Conservation (phyloP, 2,329 filamentous ascomycete species). For the Verticillium nubilum region DNA sequence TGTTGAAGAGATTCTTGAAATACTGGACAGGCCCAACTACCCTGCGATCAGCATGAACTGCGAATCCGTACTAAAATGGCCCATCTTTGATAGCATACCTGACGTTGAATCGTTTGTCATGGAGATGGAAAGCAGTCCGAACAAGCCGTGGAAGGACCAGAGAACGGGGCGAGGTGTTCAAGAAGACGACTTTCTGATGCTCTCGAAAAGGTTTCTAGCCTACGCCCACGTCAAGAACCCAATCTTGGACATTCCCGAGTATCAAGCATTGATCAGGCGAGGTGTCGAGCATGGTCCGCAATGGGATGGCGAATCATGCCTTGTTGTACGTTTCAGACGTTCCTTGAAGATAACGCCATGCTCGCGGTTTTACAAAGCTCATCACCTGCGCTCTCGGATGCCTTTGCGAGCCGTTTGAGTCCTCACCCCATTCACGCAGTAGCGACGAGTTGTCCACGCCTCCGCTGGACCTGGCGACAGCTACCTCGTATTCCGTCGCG, state of each 20-base stretch:
- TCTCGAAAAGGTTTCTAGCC: conserved; percentile 20
- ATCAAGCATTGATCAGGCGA: conserved; percentile 15
- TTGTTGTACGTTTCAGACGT: conserved; percentile 18
- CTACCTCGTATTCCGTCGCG: conserved; percentile 21
- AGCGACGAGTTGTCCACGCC: too few relatives aligned
- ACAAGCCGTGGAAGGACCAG: neutral
- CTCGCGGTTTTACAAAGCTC: too few relatives aligned
- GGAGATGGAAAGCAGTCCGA: conserved; percentile 10
- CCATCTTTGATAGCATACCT: conserved; percentile 19
- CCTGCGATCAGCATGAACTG: conserved; percentile 12
- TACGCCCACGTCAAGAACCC: conserved; percentile 28
- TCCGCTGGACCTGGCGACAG: conserved; percentile 13
- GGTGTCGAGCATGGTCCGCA: conserved; percentile 18
- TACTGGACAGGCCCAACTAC: conserved; percentile 10
- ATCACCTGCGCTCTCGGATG: conserved; percentile 23
- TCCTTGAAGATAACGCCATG: too few relatives aligned
- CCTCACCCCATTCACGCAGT: too few relatives aligned
- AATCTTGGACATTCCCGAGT: conserved; percentile 19
- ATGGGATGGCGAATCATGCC: conserved; percentile 21
- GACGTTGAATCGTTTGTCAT: conserved; percentile 13
- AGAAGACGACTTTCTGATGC: conserved; percentile 19
- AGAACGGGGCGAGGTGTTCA: conserved; percentile 13
- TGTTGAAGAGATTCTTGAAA: conserved; percentile 3
- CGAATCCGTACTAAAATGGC: conserved; percentile 22
- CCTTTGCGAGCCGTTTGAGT: conserved; percentile 17